Evolutionary conservation across 2,329 filamentous ascomycete genomes (phyloP).

Genomic region (Colletotrichum higginsianum): DNA sequence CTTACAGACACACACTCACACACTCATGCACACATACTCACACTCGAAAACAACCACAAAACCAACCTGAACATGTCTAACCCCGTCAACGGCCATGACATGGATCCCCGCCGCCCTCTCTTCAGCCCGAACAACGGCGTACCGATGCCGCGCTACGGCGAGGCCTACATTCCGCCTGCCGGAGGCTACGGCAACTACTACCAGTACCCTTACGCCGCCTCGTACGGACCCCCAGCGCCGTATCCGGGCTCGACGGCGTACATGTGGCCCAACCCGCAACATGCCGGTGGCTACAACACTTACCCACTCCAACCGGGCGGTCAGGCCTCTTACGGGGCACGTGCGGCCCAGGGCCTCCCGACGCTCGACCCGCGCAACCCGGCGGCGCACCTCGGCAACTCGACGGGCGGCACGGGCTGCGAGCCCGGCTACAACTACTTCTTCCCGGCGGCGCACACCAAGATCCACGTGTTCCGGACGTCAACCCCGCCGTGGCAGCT

Average conservation of each 20-base stretch:
- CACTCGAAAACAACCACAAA: too few species aligned
- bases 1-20: too few species aligned
- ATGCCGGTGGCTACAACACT: not conserved
- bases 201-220: slow-evolving; percentile 51
- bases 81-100: slow-evolving; percentile 56
- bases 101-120: slow-evolving; percentile 50
- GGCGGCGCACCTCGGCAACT: slow-evolving; percentile 69
- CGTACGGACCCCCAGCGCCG: slow-evolving; percentile 29
- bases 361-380: slow-evolving; percentile 62
- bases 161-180: slow-evolving; percentile 55
- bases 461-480: slow-evolving; percentile 71
- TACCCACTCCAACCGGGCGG: slow-evolving; percentile 57
- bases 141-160: slow-evolving; percentile 53
- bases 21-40: too few species aligned
- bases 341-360: slow-evolving; percentile 60
- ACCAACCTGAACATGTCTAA: slow-evolving; percentile 47
- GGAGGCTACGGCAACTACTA: slow-evolving; percentile 44
- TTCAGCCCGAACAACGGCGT: slow-evolving; percentile 48
- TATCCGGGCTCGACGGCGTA: slow-evolving; percentile 32
- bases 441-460: slow-evolving; percentile 71
- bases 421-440: slow-evolving; percentile 77
- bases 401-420: slow-evolving; percentile 69
- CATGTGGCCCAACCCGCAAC: slow-evolving; percentile 32
- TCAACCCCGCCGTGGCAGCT: slow-evolving; percentile 68
- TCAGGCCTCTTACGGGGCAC: slow-evolving; percentile 52